Base-by-base conservation (phyloP, 164 flowering plant genomes). In the Santalum album region DNA sequence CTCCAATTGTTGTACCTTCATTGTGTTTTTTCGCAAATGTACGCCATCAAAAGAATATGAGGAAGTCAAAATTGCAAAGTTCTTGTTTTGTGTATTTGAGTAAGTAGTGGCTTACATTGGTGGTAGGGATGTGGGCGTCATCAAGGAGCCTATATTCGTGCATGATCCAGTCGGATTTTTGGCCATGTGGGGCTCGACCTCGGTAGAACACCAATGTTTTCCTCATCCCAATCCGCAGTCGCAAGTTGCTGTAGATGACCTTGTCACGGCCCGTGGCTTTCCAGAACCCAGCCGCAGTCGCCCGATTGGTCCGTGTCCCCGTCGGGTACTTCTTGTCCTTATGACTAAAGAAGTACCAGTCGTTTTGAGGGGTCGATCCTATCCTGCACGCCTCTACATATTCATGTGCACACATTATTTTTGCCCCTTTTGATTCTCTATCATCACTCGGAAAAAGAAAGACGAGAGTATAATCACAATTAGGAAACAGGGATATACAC, bases 341-440 rank as follows among this genome's bases (percentile, higher is more conserved):
- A 78, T 90, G 97, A 49, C 97, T 90, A 64, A 90, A 90, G 66
- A 86, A 86, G 73, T 90, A 90, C 97, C 97, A 90, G 53, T 90
- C 95, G 51, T 83, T 86, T 57, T 90, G 95, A 4, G 88, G 95
- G 1, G 87, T 80, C 12, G 95, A 84, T 36, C 97, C 97, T 36
- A 90, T 87, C 63, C 70, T 83, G 69, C 97, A 87, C 42, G 70
- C 84, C 71, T 84, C 97, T 90, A n/a, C n/a, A n/a, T n/a, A 36
- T 1, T 20, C 12, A 9, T 14, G 25, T 20, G 22, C 25, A 35
- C n/a, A 26, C 12, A 38, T n/a, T n/a, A n/a, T n/a, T n/a, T n/a
- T n/a, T n/a, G n/a, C n/a, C n/a, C n/a, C n/a, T n/a, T n/a, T n/a
- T n/a, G n/a, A n/a, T n/a, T n/a, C n/a, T n/a, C n/a, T n/a, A n/a